Evolutionary conservation across 31 red algal genomes (phyloP), one percentile per base, ranked within the genome.

Genomic region (Asparagopsis taxiformis): DNA sequence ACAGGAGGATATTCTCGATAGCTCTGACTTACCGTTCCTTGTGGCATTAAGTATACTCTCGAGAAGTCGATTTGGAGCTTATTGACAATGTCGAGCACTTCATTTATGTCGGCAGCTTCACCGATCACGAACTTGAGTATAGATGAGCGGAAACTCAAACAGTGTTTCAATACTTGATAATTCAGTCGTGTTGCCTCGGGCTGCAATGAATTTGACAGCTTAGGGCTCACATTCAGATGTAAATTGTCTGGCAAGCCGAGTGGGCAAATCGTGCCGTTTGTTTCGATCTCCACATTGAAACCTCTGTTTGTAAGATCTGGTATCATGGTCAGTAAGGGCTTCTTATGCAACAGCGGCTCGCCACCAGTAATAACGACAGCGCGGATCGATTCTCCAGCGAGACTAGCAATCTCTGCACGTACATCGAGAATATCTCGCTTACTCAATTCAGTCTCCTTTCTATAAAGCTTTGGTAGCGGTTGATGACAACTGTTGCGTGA

Each of bases 151-250:
- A 60, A 72, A 25, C 11, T 46, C 30, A 77, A 37, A 37, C 68
- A 79, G 54, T 98, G 80, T 11, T 69, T 54, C 43, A 98, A 73
- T 48, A 94, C 85, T n/a, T 44, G 33, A 49, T 57, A 68, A 13
- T 75, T 84, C 11, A 94, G 24, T 16, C 82, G 54, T 16, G 52
- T 65, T 8, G 72, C 55, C 24, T 56, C 51, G 4, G 65, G 74
- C 72, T 87, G 70, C 28, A 51, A 16, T 9, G 95, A 90, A 70
- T 98, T 94, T 19, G 68, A 43, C 35, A 98, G 79, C 49, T 98
- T 98, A 58, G 95, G 86, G 54, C 90, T 94, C 29, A 98, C 95
- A 46, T 98, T 98, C n/a, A 91, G 80, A 52, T 91, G 86, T 31
- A 98, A 75, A n/a, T 48, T 54, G 10, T 21, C 16, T 37, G 87